phyloP scores from a whole-genome alignment of 2,329 filamentous ascomycete species.

The Talaromyces atroroseus region DNA sequence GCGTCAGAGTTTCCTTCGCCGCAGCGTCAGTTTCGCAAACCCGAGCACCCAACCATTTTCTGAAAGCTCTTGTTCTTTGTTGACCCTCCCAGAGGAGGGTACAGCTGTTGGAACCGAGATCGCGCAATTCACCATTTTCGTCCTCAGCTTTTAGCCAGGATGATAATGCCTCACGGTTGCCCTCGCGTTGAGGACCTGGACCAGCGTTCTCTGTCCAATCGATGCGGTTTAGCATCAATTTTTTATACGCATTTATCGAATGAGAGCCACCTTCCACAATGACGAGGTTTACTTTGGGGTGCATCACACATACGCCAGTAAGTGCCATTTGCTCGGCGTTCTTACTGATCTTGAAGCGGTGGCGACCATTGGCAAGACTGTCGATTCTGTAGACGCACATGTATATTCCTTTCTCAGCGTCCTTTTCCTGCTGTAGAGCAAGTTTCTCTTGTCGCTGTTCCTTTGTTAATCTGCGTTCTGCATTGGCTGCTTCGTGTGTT shows the following conservation, averaged over 20 bases:
- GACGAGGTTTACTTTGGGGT: constrained; percentile 81
- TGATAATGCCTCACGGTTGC: constrained; percentile 54
- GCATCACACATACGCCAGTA: constrained; percentile 85
- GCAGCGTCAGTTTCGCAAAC: constrained; percentile 91
- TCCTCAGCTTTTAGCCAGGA: constrained; percentile 75
- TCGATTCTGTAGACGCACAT: constrained; percentile 85
- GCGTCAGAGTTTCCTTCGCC: constrained; percentile 71
- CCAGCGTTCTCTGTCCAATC: constrained; percentile 88
- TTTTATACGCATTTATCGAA: constrained; percentile 78
- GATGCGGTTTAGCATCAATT: constrained; percentile 88
- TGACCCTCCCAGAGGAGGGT: constrained; percentile 86
- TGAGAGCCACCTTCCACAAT: constrained; percentile 87
- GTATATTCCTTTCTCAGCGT: constrained; percentile 79
- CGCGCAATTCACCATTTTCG: constrained; percentile 70
- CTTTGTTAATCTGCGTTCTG: constrained; percentile 80
- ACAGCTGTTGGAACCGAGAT: constrained; percentile 77
- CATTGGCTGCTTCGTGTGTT: constrained; percentile 72
- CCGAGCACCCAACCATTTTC: constrained; percentile 74
- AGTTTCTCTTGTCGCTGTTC: constrained; percentile 84
- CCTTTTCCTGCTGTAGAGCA: constrained; percentile 73
- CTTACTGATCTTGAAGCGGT: constrained; percentile 86
- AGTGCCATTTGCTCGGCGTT: constrained; percentile 87
- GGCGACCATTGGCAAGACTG: constrained; percentile 84
- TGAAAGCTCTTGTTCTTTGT: constrained; percentile 71
- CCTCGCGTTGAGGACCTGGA: constrained; percentile 45